Base-by-base conservation (phyloP, 495 filamentous ascomycete genomes). In the Usnea hakonensis region DNA sequence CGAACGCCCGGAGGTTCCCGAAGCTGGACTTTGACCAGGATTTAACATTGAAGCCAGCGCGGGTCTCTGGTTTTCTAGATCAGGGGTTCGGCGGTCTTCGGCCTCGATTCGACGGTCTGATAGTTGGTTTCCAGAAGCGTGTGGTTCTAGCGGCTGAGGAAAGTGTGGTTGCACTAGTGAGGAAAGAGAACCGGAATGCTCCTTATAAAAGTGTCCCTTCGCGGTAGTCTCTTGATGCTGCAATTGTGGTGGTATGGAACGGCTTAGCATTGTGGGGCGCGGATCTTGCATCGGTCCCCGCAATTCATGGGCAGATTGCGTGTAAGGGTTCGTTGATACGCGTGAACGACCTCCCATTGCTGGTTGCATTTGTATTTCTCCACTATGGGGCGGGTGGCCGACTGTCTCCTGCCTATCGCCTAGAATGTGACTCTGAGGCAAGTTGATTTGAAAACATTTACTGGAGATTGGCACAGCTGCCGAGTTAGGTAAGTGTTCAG, bases 11-110 rank as follows among this genome's bases (percentile, higher is more conserved):
- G 48, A 17, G 11, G 48, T 3, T 16, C 41, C 17, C 26, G 52
- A 37, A 9, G n/a, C 8, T 36, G 33, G 48, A 19, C 35, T 5
- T 23, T 54, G 59, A 14, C 46, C 38, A 14, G 36, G 17, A 30
- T 61, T 61, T 43, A 48, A 41, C 59, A 61, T 26, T 3, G 26
- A 40, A 23, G 48, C 48, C 16, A 61, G 59, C 36, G 40, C 59
- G 3, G 36, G 28, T 41, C 48, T 28, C 23, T 61, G 36, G 26
- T 13, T 9, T n/a, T 44, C 28, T 33, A 19, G n/a, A 26, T 3
- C 10, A 26, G 23, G 28, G 23, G 41, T 17, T 10, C 17, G 14
- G 17, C 23, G 48, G 28, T 52, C 14, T 52, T 19, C 26, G 28
- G 0, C 5, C 26, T 32, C 28, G 11, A 52, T 50, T 50, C 4